phyloP scores from a whole-genome alignment of 768 basidiomycete genomes.

The Postia placenta region DNA sequence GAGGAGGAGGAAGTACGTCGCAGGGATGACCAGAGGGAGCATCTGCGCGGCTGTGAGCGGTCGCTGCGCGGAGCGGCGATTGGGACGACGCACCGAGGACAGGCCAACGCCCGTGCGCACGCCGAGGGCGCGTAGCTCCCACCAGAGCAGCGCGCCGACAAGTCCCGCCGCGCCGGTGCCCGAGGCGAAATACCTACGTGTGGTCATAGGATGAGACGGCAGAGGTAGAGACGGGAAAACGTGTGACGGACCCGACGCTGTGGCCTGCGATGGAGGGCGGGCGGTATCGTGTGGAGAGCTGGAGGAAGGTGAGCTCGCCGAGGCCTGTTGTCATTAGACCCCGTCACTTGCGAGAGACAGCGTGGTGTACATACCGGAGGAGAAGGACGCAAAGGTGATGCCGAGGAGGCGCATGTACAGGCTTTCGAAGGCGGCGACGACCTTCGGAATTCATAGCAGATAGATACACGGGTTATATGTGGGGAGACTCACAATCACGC shows the following conservation, averaged over 20 bases:
- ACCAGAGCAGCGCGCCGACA: conserved; percentile 91
- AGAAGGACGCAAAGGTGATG: conserved; percentile 79
- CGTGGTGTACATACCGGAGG: conserved; percentile 51
- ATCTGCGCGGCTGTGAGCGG: conserved; percentile 42
- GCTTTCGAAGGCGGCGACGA: conserved; percentile 67
- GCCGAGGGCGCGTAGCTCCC: conserved; percentile 82
- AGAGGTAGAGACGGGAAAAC: neutral
- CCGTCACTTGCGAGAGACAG: neutral
- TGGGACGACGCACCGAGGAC: conserved; percentile 53
- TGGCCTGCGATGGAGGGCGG: conserved; percentile 66
- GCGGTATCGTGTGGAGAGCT: conserved; percentile 80
- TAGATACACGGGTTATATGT: neutral
- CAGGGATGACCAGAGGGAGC: conserved; percentile 74
- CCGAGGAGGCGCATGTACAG: conserved; percentile 71
- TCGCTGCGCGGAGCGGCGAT: no score
- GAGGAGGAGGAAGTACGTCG: conserved; percentile 72
- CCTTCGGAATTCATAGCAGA: conserved; percentile 33
- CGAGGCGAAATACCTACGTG: conserved; percentile 87
- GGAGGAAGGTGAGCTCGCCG: conserved; percentile 92
- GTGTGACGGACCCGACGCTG: conserved; percentile 62
- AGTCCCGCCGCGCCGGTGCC: conserved; percentile 95
- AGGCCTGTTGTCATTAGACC: conserved; percentile 46
- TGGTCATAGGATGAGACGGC: no score
- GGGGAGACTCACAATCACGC: conserved; percentile 71
- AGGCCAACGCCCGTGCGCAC: conserved; percentile 79